Evolutionary conservation across 139 green algal species (phyloP), one percentile per base, ranked within the genome.

Genomic region (Trebouxia sp.): DNA sequence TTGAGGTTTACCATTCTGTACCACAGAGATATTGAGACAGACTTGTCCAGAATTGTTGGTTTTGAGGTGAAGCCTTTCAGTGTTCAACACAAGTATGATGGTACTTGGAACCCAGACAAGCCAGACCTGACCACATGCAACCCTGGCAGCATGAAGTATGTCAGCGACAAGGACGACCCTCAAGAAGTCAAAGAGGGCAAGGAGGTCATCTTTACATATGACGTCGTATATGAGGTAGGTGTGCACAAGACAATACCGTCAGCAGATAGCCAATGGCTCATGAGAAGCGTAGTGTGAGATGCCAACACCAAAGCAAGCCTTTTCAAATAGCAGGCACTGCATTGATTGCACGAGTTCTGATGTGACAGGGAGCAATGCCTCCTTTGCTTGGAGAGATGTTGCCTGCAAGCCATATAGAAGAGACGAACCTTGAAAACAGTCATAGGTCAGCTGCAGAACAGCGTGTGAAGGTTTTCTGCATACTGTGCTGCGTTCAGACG

Each of bases 151-250:
- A 94, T 92, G 87, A 87, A 91, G 77, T 94, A 90, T 65, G 95
- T 98, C 2, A 94, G 86, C 4, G 88, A 96, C 66, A 91, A 89
- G 58, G 82, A 89, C 22, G 77, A 88, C 0, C 93, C 91, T 0
- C 95, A 97, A 89, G 81, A 88, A n/a, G 82, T 99, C 14, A 83
- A 91, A 76, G 88, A 94, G 82, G 90, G 87, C 26, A 86, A 93
- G 69, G 94, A 99, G 85, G 86, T 98, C 53, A 92, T 99, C 67
- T 99, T 99, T 89, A 95, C 95, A 0, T 99, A 99, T 78, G 97
- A 99, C 82, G 94, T 98, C 35, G 83, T 89, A 32, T 98, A 95
- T 80, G 89, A 92, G 87, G 88, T 95, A 56, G 32, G 88, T 84
- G 37, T 77, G 11, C 38, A 26, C 20, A 22, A 17, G 22, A 22